phyloP scores from a whole-genome alignment of 2,329 filamentous ascomycete species.

The Bimuria novae-zelandiae region DNA sequence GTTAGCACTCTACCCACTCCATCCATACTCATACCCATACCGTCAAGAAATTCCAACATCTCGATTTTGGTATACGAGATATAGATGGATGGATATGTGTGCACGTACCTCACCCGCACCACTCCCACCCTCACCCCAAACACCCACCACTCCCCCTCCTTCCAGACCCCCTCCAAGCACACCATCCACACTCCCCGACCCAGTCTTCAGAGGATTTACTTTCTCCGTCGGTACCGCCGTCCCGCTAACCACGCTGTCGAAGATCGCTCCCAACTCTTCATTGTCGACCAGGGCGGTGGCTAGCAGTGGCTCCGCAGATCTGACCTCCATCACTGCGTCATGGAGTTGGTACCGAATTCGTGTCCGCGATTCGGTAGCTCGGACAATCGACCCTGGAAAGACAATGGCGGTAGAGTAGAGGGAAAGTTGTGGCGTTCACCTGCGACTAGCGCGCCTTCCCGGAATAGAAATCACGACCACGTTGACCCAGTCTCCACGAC shows the following conservation, averaged over 20 bases:
- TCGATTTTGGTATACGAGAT: background rate
- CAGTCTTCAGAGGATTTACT: slow-evolving; percentile 21
- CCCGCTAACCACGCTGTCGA: slow-evolving; percentile 13
- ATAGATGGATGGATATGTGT: background rate
- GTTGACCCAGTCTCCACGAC: too few relatives aligned
- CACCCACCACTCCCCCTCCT: slow-evolving; percentile 31
- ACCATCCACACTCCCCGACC: slow-evolving; percentile 40
- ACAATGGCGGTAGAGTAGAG: too few relatives aligned
- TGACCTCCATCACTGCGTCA: background rate
- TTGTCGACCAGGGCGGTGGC: slow-evolving; percentile 21
- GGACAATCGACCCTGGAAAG: too few relatives aligned
- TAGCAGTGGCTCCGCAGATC: slow-evolving; percentile 23
- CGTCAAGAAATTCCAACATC: background rate
- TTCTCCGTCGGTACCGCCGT: background rate
- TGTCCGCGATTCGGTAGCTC: too few relatives aligned
- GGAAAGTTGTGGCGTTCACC: too few relatives aligned
- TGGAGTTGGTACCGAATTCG: too few relatives aligned
- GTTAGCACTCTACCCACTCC: background rate
- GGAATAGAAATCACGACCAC: too few relatives aligned
- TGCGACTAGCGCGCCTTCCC: too few relatives aligned
- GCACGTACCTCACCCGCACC: slow-evolving; percentile 20
- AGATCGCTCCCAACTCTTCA: slow-evolving; percentile 22
- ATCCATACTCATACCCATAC: background rate
- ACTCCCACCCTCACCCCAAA: slow-evolving; percentile 42
- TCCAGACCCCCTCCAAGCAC: slow-evolving; percentile 46